Evolutionary conservation across 2,329 filamentous ascomycete species (phyloP), one percentile per base, ranked within the genome.

Genomic region (Aureobasidium leucospermi): DNA sequence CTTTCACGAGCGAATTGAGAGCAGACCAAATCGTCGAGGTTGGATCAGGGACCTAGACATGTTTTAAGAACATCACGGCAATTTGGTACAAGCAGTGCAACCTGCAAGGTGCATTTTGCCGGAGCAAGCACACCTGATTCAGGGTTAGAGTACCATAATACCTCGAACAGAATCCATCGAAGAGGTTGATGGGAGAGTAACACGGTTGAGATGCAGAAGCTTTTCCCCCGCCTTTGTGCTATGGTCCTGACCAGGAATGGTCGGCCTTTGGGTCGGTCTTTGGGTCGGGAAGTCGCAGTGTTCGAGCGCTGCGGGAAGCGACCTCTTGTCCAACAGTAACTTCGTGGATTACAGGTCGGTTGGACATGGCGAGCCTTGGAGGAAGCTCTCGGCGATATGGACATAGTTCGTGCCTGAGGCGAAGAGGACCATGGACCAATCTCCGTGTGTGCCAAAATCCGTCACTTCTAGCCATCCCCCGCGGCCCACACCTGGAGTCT

Each of bases 121-220:
- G 38, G 19, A n/a, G 38, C 16, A 23, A 41, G 8, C 9, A 43
- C 31, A 49, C 28, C 53, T 58, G 13, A 36, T 19, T 29, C 8
- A 23, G 19, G 32, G 23, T 19, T n/a, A 23, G 6, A 31, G 9
- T 34, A 41, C 28, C 8, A 19, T 7, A 23, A 29, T 45, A 19
- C 7, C n/a, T 48, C 8, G 11, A 49, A 16, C 23, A 23, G 29
- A 8, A 13, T 16, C 9, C 8, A 55, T 1, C 3, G 39, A 43
- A 36, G 39, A 55, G 39, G n/a, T 19, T 43, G 13, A 28, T 48
- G 23, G 34, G 42, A 58, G 32, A 48, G 55, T 58, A 41, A 28
- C 55, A 58, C 55, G 32, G 55, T 58, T 58, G 55, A 58, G 55
- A 41, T 48, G 31, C 38, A 34, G 52, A 46, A 46, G 42, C 42